These are phyloP conservation scores for Leishmania amazonensis DNA, from an alignment of 208 protist species.

Conservation along the genomic window DNA sequence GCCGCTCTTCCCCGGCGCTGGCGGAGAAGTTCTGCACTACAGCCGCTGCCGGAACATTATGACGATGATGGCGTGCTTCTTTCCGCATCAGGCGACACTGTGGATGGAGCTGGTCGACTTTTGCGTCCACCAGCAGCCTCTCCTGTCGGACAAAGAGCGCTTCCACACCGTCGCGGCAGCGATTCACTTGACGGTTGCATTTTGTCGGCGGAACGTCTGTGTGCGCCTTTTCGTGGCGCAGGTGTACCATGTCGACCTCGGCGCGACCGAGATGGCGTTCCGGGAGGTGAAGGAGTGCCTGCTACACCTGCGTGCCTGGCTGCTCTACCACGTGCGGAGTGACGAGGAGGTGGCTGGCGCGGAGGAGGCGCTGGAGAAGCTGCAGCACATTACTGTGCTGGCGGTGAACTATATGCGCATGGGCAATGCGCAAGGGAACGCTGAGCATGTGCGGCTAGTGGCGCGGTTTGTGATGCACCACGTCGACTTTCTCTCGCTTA, in stretches of 20 bases:
- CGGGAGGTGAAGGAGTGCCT: constrained; percentile 53
- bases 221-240: constrained; percentile 41
- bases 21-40: constrained; percentile 56
- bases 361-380: constrained; percentile 32
- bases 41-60: constrained; percentile 53
- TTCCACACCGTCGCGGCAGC: constrained; percentile 26
- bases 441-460: constrained; percentile 59
- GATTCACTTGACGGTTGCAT: constrained; percentile 29
- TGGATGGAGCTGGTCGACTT: constrained; percentile 51
- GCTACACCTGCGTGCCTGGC: constrained; percentile 37
- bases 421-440: constrained; percentile 44
- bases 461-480: constrained; percentile 83
- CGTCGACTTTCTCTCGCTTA: constrained; percentile 79
- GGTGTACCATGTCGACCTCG: constrained; percentile 23
- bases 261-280: constrained; percentile 31
- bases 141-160: constrained; percentile 35
- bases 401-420: constrained; percentile 87
- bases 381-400: constrained; percentile 66
- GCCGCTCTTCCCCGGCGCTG: constrained; percentile 36
- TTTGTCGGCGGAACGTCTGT: constrained; percentile 28
- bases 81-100: constrained; percentile 51
- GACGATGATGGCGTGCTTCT: constrained; percentile 59
- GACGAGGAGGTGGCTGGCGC: not conserved
- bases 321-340: constrained; percentile 53
- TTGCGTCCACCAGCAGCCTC: constrained; percentile 34